Conservation (phyloP, 352 stramenopile genomes). For the Phytopythium boreale region DNA sequence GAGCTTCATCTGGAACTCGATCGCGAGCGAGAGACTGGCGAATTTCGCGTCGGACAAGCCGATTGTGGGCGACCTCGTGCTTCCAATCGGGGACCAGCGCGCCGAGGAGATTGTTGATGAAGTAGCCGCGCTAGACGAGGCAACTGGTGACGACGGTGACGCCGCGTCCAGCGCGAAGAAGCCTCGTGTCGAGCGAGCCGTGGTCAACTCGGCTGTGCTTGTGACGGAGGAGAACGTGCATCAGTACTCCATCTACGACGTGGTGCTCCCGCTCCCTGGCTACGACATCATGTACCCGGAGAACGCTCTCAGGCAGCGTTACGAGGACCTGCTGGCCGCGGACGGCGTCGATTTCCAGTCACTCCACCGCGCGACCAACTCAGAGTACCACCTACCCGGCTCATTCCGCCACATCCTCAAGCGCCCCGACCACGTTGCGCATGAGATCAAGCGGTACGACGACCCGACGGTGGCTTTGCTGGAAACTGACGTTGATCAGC, state of each 20-base stretch:
- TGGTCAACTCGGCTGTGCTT: constrained; percentile 28
- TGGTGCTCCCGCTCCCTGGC: constrained; percentile 95
- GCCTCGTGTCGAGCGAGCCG: constrained; percentile 22
- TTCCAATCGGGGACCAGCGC: constrained; percentile 35
- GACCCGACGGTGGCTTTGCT: constrained; percentile 91
- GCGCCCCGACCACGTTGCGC: constrained; percentile 85
- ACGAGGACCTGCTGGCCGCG: constrained; percentile 53
- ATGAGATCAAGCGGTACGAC: constrained; percentile 91
- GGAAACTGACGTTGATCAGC: constrained; percentile 90
- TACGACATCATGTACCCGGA: constrained; percentile 88
- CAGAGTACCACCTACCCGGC: constrained; percentile 90
- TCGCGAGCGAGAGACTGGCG: constrained; percentile 88
- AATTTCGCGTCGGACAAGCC: constrained; percentile 59
- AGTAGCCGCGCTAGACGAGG: neutral
- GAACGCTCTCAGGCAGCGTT: constrained; percentile 74
- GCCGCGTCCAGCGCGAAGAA: constrained; percentile 30
- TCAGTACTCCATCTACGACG: constrained; percentile 92
- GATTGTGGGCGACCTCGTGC: constrained; percentile 91
- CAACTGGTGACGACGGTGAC: constrained; percentile 25
- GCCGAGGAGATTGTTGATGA: constrained; percentile 21
- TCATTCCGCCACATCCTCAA: constrained; percentile 93
- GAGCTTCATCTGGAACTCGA: constrained; percentile 95
- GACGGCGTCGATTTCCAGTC: constrained; percentile 71
- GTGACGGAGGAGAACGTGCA: constrained; percentile 89
- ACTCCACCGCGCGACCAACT: constrained; percentile 69